Conservation (phyloP, 2,329 filamentous ascomycete genomes). For the Neurospora sp. region DNA sequence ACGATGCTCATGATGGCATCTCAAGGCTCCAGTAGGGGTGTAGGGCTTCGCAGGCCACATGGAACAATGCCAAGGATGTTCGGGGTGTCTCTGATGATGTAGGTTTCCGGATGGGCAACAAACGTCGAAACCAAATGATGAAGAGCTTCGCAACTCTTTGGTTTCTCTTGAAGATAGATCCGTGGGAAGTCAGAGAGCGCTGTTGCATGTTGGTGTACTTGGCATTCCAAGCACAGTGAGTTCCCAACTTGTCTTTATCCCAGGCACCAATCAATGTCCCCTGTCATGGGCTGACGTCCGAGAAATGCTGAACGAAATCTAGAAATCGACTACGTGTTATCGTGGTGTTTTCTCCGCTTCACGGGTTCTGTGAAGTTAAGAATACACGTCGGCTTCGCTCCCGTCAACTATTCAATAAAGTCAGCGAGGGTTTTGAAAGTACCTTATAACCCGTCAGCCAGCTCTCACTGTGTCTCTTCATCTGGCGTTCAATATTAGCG, state of each 20-base stretch:
- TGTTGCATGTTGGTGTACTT: not conserved
- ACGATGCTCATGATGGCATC: not conserved
- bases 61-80: not conserved
- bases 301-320: not conserved
- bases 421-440: not conserved
- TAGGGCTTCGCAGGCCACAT: not conserved
- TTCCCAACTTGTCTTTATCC: not conserved
- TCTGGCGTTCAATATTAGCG: not conserved
- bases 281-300: not conserved
- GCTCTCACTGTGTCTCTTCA: not conserved
- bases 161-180: not conserved
- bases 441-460: not conserved
- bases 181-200: not conserved
- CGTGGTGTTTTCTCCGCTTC: not conserved
- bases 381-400: not conserved
- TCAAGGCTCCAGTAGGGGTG: not conserved
- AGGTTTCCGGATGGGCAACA: not conserved
- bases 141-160: not conserved
- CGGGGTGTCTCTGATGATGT: not conserved
- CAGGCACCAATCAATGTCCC: not conserved
- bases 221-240: not conserved
- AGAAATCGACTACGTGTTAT: not conserved
- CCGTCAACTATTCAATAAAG: not conserved
- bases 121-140: not conserved
- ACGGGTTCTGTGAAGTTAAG: not conserved